These are phyloP conservation scores for Lobosporangium transversale DNA, from an alignment of 192 early-diverging fungal species.

Conservation along the genomic window DNA sequence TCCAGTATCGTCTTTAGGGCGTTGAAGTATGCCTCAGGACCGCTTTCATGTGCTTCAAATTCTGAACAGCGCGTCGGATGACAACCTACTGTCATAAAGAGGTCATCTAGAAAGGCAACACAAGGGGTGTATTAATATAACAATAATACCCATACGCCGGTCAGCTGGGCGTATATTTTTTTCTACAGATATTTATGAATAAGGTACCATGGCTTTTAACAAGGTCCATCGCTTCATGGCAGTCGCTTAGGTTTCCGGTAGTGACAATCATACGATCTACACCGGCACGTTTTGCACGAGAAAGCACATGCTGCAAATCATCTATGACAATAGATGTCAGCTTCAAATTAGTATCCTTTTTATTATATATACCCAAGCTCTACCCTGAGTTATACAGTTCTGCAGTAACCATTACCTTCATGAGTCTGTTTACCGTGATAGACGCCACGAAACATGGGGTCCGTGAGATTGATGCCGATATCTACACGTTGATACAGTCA, in stretches of 20 bases:
- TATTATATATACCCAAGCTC: too few species aligned
- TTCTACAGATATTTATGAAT: too few species aligned
- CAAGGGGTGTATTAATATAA: too few species aligned
- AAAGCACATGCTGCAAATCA: conserved; percentile 71
- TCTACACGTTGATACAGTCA: conserved; percentile 59
- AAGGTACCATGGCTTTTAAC: conserved; percentile 63
- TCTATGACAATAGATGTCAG: conserved; percentile 58
- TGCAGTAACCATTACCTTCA: conserved; percentile 53
- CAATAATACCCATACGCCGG: too few species aligned
- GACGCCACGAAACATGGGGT: conserved; percentile 83
- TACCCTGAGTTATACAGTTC: too few species aligned
- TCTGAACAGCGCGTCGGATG: conserved; percentile 87
- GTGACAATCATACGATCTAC: conserved; percentile 88
- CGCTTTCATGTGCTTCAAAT: conserved; percentile 64
- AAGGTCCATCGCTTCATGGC: conserved; percentile 67
- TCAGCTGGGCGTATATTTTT: too few species aligned
- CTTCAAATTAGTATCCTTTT: too few species aligned
- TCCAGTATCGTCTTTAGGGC: conserved; percentile 57
- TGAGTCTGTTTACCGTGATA: conserved; percentile 86
- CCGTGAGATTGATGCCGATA: conserved; percentile 91
- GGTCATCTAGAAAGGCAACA: conserved; percentile 25
- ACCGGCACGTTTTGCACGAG: conserved; percentile 70
- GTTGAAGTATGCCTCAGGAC: conserved; percentile 72
- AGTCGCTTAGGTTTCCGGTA: conserved; percentile 71
- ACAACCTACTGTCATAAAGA: conserved; percentile 85